A percentile compares a stretch with the other conserved stretches of the same genome.
phyloP scores from a whole-genome alignment of 192 early-diverging fungal genomes.

The Lunasporangiospora selenospora region DNA sequence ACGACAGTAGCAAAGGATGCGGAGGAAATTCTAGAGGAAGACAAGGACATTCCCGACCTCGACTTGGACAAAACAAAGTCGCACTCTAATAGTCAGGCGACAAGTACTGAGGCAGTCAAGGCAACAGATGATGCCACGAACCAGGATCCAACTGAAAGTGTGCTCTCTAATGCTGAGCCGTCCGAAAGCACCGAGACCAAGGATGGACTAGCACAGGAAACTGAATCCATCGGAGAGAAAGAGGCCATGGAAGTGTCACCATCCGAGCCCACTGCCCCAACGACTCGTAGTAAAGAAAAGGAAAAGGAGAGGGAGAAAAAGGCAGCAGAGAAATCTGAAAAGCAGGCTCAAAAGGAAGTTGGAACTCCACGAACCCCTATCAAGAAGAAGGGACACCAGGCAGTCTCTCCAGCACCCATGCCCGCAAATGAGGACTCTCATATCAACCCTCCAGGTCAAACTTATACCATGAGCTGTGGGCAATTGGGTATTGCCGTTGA shows the following conservation, averaged over 20 bases:
- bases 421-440: conserved; percentile 7
- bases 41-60: conserved; percentile 2
- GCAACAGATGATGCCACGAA: too few species aligned
- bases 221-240: background rate
- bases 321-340: conserved; percentile 1
- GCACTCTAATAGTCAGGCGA: too few species aligned
- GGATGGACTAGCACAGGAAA: too few species aligned
- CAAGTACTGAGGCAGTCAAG: too few species aligned
- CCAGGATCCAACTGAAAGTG: too few species aligned
- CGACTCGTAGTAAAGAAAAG: background rate
- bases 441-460: conserved; percentile 48
- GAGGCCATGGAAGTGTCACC: background rate
- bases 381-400: conserved; percentile 30
- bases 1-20: too few species aligned
- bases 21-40: background rate
- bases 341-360: background rate
- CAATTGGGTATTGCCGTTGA: conserved; percentile 57
- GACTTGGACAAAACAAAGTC: too few species aligned
- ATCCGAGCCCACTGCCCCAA: background rate
- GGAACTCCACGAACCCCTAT: too few species aligned
- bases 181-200: too few species aligned
- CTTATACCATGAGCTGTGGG: conserved; percentile 58
- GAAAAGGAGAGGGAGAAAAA: background rate
- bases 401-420: conserved; percentile 20
- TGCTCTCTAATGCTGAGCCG: too few species aligned